Base-by-base conservation (phyloP, 23 red algal species). In the Cyanidiococcus yangmingshanensis region DNA sequence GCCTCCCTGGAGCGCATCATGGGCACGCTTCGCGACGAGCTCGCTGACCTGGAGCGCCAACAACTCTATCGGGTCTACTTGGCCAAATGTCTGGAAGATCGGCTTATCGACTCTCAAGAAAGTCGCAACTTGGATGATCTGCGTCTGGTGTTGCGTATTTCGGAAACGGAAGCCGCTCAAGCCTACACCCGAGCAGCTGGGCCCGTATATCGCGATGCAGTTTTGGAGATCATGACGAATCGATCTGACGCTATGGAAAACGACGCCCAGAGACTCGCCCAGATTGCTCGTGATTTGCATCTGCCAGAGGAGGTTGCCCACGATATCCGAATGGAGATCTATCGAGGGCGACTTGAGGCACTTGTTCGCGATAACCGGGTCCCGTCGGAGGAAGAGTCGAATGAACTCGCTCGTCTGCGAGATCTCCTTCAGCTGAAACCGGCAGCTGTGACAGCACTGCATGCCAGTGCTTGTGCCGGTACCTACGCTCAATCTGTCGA, bases 11-110 rank as follows among this genome's bases (percentile, higher is more conserved):
- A 77, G 75, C 37, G 77, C 38, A 84, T 77, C 74, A 33, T 90
- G 71, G 58, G 84, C 30, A 30, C 71, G 33, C 77, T 87, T 1
- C 38, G 77, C 12, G 68, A 58, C 3, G 76, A 50, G 68, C 17
- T 90, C 41, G 79, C 80, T 7, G 76, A 45, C 16, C 83, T 77
- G 26, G 92, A 96, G 79, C 87, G 82, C 41, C 41, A 39, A 2
- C 85, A 88, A 34, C 80, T 96, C 77, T 96, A 96, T 77, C 92
- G 92, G 2, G 82, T 96, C 38, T 90, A 83, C 36, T 59, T 96
- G 30, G 85, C 85, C n/a, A 85, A 88, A 38, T 90, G 86, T 79
- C 80, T 96, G 17, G 82, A 84, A 37, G 79, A 87, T 37, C 58
- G 79, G 12, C 45, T 68, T 31, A 67, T 98, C 57, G 76, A 83